Percentiles rank a stretch among this genome's conserved stretches.
These are phyloP conservation scores for Shiraia bambusicola DNA, from an alignment of 2,329 filamentous ascomycete species.

Conservation along the genomic window DNA sequence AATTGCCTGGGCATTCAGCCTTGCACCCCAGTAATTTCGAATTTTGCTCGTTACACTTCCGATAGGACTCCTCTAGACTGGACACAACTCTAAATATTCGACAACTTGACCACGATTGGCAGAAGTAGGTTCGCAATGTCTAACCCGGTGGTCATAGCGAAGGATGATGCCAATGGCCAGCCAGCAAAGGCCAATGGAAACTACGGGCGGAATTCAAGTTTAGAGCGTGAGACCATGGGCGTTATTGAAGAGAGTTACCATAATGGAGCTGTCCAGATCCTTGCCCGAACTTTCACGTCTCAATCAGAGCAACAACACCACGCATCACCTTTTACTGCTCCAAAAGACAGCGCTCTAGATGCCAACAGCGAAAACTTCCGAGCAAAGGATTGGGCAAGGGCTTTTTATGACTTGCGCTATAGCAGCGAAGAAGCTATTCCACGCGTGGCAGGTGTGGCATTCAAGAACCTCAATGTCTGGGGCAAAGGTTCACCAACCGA, in stretches of 20 bases:
- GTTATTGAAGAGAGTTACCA: constrained; percentile 9
- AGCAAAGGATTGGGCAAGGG: constrained; percentile 48
- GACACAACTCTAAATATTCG: too few relatives aligned
- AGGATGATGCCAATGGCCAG: not conserved
- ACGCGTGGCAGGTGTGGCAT: constrained; percentile 61
- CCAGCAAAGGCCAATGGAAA: not conserved
- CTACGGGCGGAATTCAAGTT: constrained; percentile 14
- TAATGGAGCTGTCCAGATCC: constrained; percentile 20
- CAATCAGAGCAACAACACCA: constrained; percentile 40
- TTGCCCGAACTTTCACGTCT: constrained; percentile 46
- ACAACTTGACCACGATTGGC: too few relatives aligned
- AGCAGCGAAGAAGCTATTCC: constrained; percentile 52
- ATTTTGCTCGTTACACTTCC: too few relatives aligned
- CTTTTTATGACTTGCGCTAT: constrained; percentile 48
- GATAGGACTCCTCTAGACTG: too few relatives aligned
- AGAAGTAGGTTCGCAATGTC: constrained; percentile 9
- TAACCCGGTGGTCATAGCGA: not conserved
- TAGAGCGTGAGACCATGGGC: constrained; percentile 1
- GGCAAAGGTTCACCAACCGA: constrained; percentile 67
- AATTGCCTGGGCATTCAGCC: too few relatives aligned
- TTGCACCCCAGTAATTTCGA: too few relatives aligned
- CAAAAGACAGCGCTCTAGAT: constrained; percentile 44
- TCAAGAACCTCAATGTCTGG: constrained; percentile 64
- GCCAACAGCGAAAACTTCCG: constrained; percentile 47
- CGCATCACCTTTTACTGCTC: constrained; percentile 35